Evolutionary conservation across 495 filamentous ascomycete genomes (phyloP).

Genomic region (Penicillium arizonense): DNA sequence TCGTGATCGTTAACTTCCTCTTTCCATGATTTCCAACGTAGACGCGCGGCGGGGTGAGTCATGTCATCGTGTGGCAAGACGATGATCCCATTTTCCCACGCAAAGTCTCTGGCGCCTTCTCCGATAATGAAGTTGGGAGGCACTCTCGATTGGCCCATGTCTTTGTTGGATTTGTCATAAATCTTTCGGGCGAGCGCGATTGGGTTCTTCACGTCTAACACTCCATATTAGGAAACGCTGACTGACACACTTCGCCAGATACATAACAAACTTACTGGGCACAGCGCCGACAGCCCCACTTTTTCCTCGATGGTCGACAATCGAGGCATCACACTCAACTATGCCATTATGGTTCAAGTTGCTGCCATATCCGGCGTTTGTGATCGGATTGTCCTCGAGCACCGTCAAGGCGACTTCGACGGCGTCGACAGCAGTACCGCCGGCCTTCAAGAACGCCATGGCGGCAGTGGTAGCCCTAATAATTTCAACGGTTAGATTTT

Average conservation of each 20-base stretch:
- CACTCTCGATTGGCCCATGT: conserved; percentile 77
- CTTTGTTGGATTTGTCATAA: conserved; percentile 68
- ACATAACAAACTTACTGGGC: conserved; percentile 59
- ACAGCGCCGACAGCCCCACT: conserved; percentile 93
- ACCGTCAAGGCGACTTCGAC: conserved; percentile 85
- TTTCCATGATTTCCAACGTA: conserved; percentile 75
- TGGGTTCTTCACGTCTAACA: conserved; percentile 83
- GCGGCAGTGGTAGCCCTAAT: conserved; percentile 73
- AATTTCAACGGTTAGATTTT: conserved; percentile 5
- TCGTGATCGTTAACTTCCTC: conserved; percentile 62
- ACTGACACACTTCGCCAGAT: background rate
- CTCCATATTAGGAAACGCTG: conserved; percentile 4
- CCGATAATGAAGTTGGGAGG: conserved; percentile 91
- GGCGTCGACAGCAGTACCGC: conserved; percentile 82
- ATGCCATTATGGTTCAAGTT: conserved; percentile 87
- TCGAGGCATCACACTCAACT: conserved; percentile 90
- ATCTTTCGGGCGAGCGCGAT: conserved; percentile 82
- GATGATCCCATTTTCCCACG: conserved; percentile 69
- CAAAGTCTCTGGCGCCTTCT: conserved; percentile 80
- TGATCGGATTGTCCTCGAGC: conserved; percentile 91
- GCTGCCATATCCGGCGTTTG: conserved; percentile 94
- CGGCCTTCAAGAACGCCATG: conserved; percentile 74
- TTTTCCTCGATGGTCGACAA: conserved; percentile 85
- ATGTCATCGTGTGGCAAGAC: conserved; percentile 69
- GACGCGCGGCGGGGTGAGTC: conserved; percentile 68